These are phyloP conservation scores for Penicillium parvum DNA, from an alignment of 495 filamentous ascomycete genomes.

Conservation along the genomic window DNA sequence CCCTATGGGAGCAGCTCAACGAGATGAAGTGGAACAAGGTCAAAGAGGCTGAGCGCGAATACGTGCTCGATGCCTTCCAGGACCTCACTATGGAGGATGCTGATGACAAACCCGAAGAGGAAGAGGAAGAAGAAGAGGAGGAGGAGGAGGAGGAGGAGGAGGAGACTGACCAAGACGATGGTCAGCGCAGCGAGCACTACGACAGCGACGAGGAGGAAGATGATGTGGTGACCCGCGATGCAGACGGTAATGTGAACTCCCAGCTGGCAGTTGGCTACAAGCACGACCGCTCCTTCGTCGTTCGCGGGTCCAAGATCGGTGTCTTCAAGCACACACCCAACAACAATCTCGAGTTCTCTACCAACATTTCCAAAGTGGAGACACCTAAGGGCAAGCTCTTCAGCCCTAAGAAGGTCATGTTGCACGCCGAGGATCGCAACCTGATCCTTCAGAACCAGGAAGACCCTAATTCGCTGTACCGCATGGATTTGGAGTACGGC, in stretches of 20 bases:
- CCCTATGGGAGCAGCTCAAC: conserved; percentile 95
- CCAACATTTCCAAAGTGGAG: conserved; percentile 92
- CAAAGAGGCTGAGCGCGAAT: conserved; percentile 88
- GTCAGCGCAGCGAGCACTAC: conserved; percentile 71
- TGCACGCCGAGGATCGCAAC: conserved; percentile 87
- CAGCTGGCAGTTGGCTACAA: conserved; percentile 98
- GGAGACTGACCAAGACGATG: conserved; percentile 57
- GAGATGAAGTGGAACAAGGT: conserved; percentile 90
- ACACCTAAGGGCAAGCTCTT: conserved; percentile 85
- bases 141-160: conserved; percentile 61
- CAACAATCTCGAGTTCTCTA: conserved; percentile 94
- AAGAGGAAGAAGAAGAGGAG: conserved; percentile 66
- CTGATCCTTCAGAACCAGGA: conserved; percentile 85
- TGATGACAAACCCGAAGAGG: conserved; percentile 52
- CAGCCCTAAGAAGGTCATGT: conserved; percentile 96
- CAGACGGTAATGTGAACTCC: conserved; percentile 86
- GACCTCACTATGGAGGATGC: conserved; percentile 89
- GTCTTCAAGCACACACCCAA: conserved; percentile 96
- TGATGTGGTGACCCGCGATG: conserved; percentile 64
- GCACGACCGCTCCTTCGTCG: conserved; percentile 93
- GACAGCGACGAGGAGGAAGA: conserved; percentile 91
- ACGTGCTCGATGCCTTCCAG: conserved; percentile 92
- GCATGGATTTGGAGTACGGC: conserved; percentile 96
- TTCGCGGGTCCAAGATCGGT: conserved; percentile 94
- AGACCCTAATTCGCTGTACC: conserved; percentile 89